Base-by-base conservation (phyloP, 2,329 filamentous ascomycete species). In the Alternaria arborescens region DNA sequence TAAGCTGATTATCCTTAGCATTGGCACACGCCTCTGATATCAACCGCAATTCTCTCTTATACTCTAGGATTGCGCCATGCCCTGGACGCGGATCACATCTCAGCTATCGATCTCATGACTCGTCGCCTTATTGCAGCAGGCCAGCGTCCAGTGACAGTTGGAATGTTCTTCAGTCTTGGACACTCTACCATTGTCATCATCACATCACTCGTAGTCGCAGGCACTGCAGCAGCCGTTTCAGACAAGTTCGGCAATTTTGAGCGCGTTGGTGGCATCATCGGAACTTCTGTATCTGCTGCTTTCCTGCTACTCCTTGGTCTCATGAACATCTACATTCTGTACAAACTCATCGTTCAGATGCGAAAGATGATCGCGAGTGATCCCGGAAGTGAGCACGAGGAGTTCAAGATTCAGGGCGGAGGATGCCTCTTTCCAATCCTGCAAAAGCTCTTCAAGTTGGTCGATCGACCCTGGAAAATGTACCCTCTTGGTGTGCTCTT, bases 21-120 rank as follows among this genome's bases (percentile, higher is more conserved):
- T 54, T 77, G 67, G 46, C 71, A 74, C 60, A 86, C 84, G 0
- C 81, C 84, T 0, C 85, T 97, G 64, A 87, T 94, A 51, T 91
- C 91, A 2, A 90, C 93, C 3, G 92, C 93, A 1, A 88, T 94
- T 2, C 86, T 98, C 1, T 89, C 94, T 26, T 98, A 96, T 78
- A 92, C 92, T 0, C 86, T 98, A 11, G 94, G 94, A 3, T 86
- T 98, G 12, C 90, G 94, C 42, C 94, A 98, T 82, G 94, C 94
- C n/a, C 87, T 98, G 44, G 95, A 98, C 74, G 95, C 94, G n/a
- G 94, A 98, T 79, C 95, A 98, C 75, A 92, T 92, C 66, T 88
- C 87, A 41, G 94, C 94, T 65, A 99, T 98, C 71, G 94, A 98
- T 79, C 86, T 98, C 38, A 97, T 96, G 89, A 98, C 95, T 1